Conservation (phyloP, 495 filamentous ascomycete species). For the Beverwykella pulmonaria region DNA sequence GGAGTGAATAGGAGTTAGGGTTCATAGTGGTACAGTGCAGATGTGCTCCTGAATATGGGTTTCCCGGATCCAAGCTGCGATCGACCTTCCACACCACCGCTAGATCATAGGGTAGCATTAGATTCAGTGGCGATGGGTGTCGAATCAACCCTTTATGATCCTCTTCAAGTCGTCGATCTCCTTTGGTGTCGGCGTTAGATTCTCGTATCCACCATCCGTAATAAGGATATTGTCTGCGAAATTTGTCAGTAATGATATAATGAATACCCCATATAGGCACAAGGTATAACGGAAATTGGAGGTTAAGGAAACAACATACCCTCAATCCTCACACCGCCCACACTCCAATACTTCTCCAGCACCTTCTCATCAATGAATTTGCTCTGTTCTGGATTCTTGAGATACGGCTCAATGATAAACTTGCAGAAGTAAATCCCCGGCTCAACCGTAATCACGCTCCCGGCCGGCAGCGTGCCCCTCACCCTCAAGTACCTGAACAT, state of each 20-base stretch:
- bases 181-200: slow-evolving; percentile 78
- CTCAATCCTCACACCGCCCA: slow-evolving; percentile 82
- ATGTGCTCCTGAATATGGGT: too few species aligned
- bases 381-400: slow-evolving; percentile 67
- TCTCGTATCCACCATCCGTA: slow-evolving; percentile 74
- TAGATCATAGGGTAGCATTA: too few species aligned
- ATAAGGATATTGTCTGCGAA: slow-evolving; percentile 74
- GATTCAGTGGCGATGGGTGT: too few species aligned
- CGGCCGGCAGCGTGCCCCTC: slow-evolving; percentile 71
- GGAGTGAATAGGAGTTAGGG: too few species aligned
- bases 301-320: slow-evolving; percentile 44
- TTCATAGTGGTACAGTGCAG: too few species aligned
- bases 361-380: slow-evolving; percentile 74
- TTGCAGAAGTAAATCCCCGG: slow-evolving; percentile 93
- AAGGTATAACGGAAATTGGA: too few species aligned
- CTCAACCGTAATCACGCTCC: slow-evolving; percentile 85
- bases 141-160: slow-evolving; percentile 39
- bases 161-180: slow-evolving; percentile 69
- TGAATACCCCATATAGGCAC: neutral
- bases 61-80: too few species aligned
- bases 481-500: slow-evolving; percentile 87
- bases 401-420: slow-evolving; percentile 85
- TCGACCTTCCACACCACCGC: too few species aligned
- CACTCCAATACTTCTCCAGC: slow-evolving; percentile 81
- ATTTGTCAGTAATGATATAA: neutral